phyloP scores from a whole-genome alignment of 73 alveolate species.

The Paramecium tetraurelia region DNA sequence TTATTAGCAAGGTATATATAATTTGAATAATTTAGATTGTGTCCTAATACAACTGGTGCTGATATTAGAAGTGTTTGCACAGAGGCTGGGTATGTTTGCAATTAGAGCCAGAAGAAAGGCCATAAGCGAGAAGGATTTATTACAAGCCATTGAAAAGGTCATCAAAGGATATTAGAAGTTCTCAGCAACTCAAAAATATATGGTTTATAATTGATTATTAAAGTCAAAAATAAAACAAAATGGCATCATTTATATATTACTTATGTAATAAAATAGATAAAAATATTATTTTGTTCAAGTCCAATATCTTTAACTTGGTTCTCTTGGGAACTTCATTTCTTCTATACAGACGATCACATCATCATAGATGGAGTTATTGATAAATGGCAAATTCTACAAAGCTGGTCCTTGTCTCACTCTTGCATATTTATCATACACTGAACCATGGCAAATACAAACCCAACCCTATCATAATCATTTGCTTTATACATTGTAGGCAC shows the following conservation, averaged over 20 bases:
- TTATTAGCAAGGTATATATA: slow-evolving; percentile 81
- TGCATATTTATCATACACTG: slow-evolving; percentile 90
- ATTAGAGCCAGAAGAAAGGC: slow-evolving; percentile 99
- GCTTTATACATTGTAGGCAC: slow-evolving; percentile 72
- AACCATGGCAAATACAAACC: slow-evolving; percentile 95
- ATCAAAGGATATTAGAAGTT: slow-evolving; percentile 98
- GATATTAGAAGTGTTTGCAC: slow-evolving; percentile 93
- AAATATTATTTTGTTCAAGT: slow-evolving; percentile 30
- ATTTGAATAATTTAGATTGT: slow-evolving; percentile 56
- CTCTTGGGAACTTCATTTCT: slow-evolving; percentile 86
- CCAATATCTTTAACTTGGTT: slow-evolving; percentile 71
- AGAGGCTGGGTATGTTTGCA: slow-evolving; percentile 99
- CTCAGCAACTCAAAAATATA: slow-evolving; percentile 81
- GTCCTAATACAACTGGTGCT: slow-evolving; percentile 99
- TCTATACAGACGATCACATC: slow-evolving; percentile 80
- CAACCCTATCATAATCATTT: slow-evolving; percentile 61
- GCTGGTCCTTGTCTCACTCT: slow-evolving; percentile 95
- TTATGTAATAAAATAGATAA: background rate
- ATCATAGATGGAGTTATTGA: slow-evolving; percentile 82
- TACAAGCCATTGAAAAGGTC: slow-evolving; percentile 96
- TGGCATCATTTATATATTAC: background rate
- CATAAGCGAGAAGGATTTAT: slow-evolving; percentile 93
- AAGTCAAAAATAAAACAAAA: background rate
- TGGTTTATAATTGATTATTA: slow-evolving; percentile 74
- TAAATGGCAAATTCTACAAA: slow-evolving; percentile 78